Evolutionary conservation across 192 early-diverging fungal species (phyloP), one percentile per base, ranked within the genome.

Genomic region (Pecoramyces ruminantium): DNA sequence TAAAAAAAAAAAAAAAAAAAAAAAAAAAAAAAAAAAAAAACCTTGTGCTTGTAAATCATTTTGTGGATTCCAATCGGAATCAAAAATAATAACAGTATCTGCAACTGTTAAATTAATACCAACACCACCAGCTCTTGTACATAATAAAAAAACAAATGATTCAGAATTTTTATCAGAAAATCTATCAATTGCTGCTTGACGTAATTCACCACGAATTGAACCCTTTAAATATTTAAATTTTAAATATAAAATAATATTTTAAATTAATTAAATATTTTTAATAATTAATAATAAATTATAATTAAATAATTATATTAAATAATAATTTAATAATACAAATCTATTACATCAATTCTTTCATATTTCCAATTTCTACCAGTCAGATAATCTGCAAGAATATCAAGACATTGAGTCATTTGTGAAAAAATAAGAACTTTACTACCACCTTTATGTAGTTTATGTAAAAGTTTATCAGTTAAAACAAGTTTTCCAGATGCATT

Each of bases 361-460:
- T 91, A 92, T 25, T 83, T 82, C 86, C 93, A 96, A 12, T 86
- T 87, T 17, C 91, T 86, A 25, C 92, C 92, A 13, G 90, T 89
- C 77, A 96, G 84, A 79, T 96, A 96, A 80, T 96, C 94, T 78
- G 93, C 92, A 29, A 96, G 87, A 13, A 96, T 85, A 84, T 96
- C 93, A 78, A 96, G 82, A 81, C 93, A 94, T 58, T 87, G 82
- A 5, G 94, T 96, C 90, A 96, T 94, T 84, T 96, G 94, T 11
- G 93, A 95, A 80, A 96, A 96, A 58, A 96, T 95, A 40, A 96
- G 83, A 11, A 96, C 94, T 81, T 95, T 96, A 84, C 94, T 93
- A 12, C 93, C 93, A 0, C 92, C 93, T 18, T 87, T 87, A 80
- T 89, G 88, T 39, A 96, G 83, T 83, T 92, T 94, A 77, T 83